These are phyloP conservation scores for Carex littledalei DNA, from an alignment of 176 grass and related monocot species.

Conservation along the genomic window DNA sequence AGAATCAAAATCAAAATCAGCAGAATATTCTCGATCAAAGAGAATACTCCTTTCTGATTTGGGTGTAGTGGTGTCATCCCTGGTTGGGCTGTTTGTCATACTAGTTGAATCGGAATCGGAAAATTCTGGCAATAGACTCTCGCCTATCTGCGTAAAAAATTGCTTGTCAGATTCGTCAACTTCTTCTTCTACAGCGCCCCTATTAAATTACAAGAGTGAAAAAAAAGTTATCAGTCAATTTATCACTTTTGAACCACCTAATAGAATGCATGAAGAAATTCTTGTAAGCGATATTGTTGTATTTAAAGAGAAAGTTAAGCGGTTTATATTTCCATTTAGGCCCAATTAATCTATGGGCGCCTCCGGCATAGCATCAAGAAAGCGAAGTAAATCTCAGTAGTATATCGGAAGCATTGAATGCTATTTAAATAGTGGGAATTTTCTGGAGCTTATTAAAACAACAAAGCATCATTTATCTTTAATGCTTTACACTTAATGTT, in stretches of 20 bases:
- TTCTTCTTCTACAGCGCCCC: conserved; percentile 43
- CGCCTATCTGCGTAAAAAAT: conserved; percentile 38
- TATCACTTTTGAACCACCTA: background rate
- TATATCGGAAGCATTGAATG: conserved; percentile 16
- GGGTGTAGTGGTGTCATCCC: conserved; percentile 31
- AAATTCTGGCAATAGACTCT: conserved; percentile 48
- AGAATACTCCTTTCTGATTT: conserved; percentile 26
- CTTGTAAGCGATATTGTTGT: background rate
- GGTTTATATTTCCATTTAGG: background rate
- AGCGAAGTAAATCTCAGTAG: conserved; percentile 18
- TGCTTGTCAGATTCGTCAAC: conserved; percentile 38
- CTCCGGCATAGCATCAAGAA: background rate
- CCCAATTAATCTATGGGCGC: background rate
- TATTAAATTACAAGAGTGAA: conserved; percentile 3
- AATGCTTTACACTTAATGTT: background rate
- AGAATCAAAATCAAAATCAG: conserved; percentile 19
- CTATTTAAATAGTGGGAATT: background rate
- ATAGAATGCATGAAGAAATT: background rate
- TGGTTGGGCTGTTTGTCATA: conserved; percentile 28
- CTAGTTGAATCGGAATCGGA: conserved; percentile 82
- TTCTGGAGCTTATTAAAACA: background rate
- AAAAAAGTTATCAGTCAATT: background rate
- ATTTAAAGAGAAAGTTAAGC: background rate
- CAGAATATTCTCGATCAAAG: conserved; percentile 43
- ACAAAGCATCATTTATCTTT: background rate